These are phyloP conservation scores for Hymenoscyphus fructigenus DNA, from an alignment of 2,329 filamentous ascomycete species.

Conservation along the genomic window DNA sequence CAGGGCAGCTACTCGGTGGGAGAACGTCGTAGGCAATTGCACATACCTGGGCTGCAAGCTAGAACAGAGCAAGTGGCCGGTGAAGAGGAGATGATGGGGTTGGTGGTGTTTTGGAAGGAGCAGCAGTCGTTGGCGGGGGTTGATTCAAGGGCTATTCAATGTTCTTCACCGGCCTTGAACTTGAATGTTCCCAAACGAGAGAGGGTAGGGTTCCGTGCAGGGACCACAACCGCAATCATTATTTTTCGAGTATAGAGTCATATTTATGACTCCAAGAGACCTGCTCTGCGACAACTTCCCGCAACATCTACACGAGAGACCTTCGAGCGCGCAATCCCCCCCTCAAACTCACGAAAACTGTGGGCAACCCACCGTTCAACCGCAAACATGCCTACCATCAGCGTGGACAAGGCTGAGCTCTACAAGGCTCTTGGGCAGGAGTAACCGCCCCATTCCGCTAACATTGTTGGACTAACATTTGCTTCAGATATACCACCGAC, in stretches of 20 bases:
- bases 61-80: slow-evolving; percentile 12
- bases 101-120: background rate
- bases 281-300: slow-evolving; percentile 20
- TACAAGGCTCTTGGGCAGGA: slow-evolving; percentile 89
- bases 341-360: slow-evolving; percentile 8
- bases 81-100: slow-evolving; percentile 5
- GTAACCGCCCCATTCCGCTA: slow-evolving; percentile 47
- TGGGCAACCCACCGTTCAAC: slow-evolving; percentile 14
- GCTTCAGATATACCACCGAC: slow-evolving; percentile 75
- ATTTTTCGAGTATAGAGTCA: slow-evolving; percentile 22
- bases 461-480: slow-evolving; percentile 30
- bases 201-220: background rate
- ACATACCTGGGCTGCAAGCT: slow-evolving; percentile 28
- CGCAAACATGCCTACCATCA: slow-evolving; percentile 86
- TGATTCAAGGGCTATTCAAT: background rate
- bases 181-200: slow-evolving; percentile 13
- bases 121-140: background rate
- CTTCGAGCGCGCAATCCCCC: background rate
- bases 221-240: slow-evolving; percentile 13
- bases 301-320: slow-evolving; percentile 10
- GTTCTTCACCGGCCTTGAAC: slow-evolving; percentile 9
- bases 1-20: background rate
- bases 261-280: slow-evolving; percentile 9
- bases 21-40: slow-evolving; percentile 22
- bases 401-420: slow-evolving; percentile 93